phyloP scores from a whole-genome alignment of 225 moss, liverwort and hornwort species.

The Pleurozium schreberi region DNA sequence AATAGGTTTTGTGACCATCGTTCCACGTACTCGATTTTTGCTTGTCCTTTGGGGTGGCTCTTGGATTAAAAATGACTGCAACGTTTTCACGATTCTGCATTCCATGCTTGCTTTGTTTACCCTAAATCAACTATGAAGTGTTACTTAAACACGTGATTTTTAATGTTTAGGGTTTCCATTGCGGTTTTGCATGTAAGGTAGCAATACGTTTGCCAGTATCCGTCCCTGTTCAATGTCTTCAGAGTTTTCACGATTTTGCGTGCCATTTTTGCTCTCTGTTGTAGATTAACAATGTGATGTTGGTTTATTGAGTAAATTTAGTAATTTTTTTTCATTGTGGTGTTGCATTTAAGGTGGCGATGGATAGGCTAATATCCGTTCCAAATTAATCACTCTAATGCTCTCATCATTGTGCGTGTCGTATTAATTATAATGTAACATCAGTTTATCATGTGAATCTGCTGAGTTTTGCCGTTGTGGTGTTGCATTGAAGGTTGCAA shows the following conservation, averaged over 20 bases:
- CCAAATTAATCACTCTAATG: neutral
- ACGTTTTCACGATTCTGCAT: neutral
- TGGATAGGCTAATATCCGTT: neutral
- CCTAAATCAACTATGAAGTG: neutral
- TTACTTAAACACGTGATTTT: neutral
- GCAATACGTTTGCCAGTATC: neutral
- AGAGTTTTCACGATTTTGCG: neutral
- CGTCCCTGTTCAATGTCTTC: neutral
- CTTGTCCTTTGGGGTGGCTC: too few species aligned
- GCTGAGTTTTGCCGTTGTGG: neutral
- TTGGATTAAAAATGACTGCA: too few species aligned
- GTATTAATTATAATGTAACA: neutral
- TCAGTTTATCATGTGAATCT: neutral
- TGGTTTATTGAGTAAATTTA: neutral
- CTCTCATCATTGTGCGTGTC: neutral
- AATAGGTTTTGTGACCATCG: too few species aligned
- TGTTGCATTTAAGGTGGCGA: neutral
- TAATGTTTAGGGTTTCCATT: neutral
- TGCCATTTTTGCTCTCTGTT: neutral
- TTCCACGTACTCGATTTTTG: too few species aligned
- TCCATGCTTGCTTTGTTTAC: neutral
- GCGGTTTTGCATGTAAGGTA: neutral
- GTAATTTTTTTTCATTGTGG: neutral
- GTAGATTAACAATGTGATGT: neutral
- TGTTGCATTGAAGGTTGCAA: constrained; percentile 35